Evolutionary conservation across 805 yeast species (phyloP), one percentile per base, ranked within the genome.

Genomic region (Candida ovalis): DNA sequence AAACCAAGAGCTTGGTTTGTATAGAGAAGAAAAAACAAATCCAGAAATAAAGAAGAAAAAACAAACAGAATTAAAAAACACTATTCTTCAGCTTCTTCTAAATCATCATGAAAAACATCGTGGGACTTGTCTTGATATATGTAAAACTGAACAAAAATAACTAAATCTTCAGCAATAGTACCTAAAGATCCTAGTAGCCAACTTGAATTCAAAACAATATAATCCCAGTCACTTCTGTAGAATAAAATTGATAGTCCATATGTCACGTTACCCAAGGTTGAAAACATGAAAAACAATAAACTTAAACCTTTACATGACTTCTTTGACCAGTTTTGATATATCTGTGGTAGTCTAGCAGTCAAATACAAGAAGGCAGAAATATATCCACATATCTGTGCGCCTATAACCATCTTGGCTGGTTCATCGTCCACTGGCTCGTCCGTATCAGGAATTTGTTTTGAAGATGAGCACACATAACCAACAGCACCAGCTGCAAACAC

Each of bases 261-360:
- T 4, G 92, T 82, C 52, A 86, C 60, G 63, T 86, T 86, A 18
- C 94, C 95, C 57, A 85, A 69, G 9, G 86, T 77, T 27, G 91
- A 84, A 53, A 86, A 81, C 54, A 86, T 66, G 69, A 86, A 86
- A 67, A 86, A 87, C 45, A 88, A 77, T 52, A 92, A 78, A 47
- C 96, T 85, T 57, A 94, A 83, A 1, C 98, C 98, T 48, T 80
- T 77, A 47, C 90, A 90, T 4, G 96, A 86, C 59, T 83, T 81
- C 54, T 96, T 78, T 42, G 72, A 72, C 63, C 82, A 79, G 68
- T 92, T 92, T 61, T 87, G 95, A 48, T 78, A 69, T 46, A 92
- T 86, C 67, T 92, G 99, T 0, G 99, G 99, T 32, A 66, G 44
- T 54, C 89, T 70, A 2, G 94, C 94, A 8, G 86, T 80, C 54